Conservation (phyloP, 768 basidiomycete species). For the Tylopilus plumbeoviolaceoides region DNA sequence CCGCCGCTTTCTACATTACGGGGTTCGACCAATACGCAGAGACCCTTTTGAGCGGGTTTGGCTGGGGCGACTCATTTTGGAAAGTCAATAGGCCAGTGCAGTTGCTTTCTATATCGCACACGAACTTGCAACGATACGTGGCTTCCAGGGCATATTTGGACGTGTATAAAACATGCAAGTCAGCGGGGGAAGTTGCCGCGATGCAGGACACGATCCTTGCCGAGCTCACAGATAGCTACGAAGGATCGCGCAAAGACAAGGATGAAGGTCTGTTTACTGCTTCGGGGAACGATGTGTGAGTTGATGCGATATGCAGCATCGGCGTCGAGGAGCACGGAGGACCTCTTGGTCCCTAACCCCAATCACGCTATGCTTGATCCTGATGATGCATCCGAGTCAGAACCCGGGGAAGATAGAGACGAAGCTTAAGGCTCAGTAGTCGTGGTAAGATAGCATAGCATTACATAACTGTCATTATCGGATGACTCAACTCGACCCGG, state of each 20-base stretch:
- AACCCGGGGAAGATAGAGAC: slow-evolving; percentile 13
- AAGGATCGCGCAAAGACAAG: slow-evolving; percentile 44
- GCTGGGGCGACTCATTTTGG: slow-evolving; percentile 89
- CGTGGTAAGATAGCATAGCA: too few relatives aligned
- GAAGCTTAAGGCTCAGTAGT: too few relatives aligned
- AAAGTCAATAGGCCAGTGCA: slow-evolving; percentile 67
- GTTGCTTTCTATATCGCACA: background rate
- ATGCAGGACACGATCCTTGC: slow-evolving; percentile 68
- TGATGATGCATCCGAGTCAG: slow-evolving; percentile 21
- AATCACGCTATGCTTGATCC: slow-evolving; percentile 41
- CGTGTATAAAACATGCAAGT: slow-evolving; percentile 69
- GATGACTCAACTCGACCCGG: background rate
- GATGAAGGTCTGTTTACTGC: slow-evolving; percentile 40
- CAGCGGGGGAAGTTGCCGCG: slow-evolving; percentile 50
- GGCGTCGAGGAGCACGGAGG: slow-evolving; percentile 41
- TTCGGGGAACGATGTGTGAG: background rate
- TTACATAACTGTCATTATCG: slow-evolving; percentile 10
- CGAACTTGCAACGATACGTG: background rate
- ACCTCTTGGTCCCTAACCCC: slow-evolving; percentile 66
- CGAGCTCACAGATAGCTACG: slow-evolving; percentile 62
- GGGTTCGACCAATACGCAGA: slow-evolving; percentile 83
- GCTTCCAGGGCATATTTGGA: slow-evolving; percentile 47
- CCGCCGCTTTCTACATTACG: slow-evolving; percentile 92
- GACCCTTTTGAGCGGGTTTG: slow-evolving; percentile 71
- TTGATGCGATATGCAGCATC: slow-evolving; percentile 4